These are phyloP conservation scores for Penicillium sp. DNA, from an alignment of 2,329 filamentous ascomycete species.

Conservation along the genomic window DNA sequence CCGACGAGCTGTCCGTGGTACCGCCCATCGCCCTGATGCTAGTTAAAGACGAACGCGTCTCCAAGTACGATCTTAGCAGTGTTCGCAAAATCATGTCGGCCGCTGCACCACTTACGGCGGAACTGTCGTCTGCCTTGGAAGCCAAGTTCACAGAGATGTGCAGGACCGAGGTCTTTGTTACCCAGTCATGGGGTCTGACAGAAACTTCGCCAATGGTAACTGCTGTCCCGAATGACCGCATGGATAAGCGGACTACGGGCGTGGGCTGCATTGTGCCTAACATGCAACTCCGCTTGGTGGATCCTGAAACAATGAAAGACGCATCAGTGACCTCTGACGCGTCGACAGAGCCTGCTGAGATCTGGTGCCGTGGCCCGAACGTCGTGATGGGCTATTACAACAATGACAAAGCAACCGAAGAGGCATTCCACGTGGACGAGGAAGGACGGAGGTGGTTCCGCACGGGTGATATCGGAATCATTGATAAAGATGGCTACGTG, in stretches of 20 bases:
- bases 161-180: conserved; percentile 19
- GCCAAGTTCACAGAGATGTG: conserved; percentile 14
- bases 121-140: conserved; percentile 17
- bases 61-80: conserved; percentile 20
- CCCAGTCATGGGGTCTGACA: conserved; percentile 21
- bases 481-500: conserved; percentile 20
- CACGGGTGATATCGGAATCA: conserved; percentile 23
- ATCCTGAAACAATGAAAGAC: conserved; percentile 21
- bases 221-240: conserved; percentile 17
- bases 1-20: conserved; percentile 19
- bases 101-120: conserved; percentile 20
- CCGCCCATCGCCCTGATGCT: conserved; percentile 23
- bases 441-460: conserved; percentile 22
- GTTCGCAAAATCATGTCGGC: conserved; percentile 21
- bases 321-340: conserved; percentile 13
- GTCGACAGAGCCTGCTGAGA: conserved; percentile 17
- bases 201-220: conserved; percentile 23
- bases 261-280: conserved; percentile 21
- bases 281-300: conserved; percentile 25
- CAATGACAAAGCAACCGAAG: conserved; percentile 18
- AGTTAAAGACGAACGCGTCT: conserved; percentile 19
- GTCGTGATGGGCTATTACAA: conserved; percentile 22
- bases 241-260: conserved; percentile 18
- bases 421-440: conserved; percentile 16
- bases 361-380: conserved; percentile 24